Conservation (phyloP, 441 rosid species). For the Croton setiger region DNA sequence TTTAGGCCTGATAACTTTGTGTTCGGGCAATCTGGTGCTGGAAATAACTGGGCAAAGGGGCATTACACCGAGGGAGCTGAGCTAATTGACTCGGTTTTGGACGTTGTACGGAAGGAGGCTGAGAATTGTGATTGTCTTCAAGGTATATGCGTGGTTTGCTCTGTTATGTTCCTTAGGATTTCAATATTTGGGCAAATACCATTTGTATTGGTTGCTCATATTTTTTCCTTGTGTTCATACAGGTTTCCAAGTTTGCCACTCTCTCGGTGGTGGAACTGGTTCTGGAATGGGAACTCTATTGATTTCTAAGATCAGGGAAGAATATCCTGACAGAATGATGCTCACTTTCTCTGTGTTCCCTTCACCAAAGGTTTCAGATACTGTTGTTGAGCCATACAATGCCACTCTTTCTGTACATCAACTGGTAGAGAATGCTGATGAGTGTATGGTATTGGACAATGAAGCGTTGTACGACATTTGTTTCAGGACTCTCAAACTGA, state of each 20-base stretch:
- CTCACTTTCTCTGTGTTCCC: slow-evolving; percentile 27
- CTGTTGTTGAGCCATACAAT: slow-evolving; percentile 37
- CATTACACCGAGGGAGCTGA: slow-evolving; percentile 35
- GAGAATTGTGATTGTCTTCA: slow-evolving; percentile 34
- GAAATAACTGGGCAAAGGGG: slow-evolving; percentile 32
- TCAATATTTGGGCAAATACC: background rate
- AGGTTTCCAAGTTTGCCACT: slow-evolving; percentile 44
- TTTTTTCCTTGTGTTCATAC: background rate
- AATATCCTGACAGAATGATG: slow-evolving; percentile 27
- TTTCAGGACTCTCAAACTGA: slow-evolving; percentile 26
- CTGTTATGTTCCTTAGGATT: too few species aligned
- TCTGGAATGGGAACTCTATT: slow-evolving; percentile 28
- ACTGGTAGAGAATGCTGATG: slow-evolving; percentile 35
- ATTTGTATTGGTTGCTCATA: background rate
- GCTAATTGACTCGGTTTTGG: slow-evolving; percentile 32
- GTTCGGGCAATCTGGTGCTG: slow-evolving; percentile 27
- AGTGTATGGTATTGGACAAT: slow-evolving; percentile 31
- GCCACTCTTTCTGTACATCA: slow-evolving; percentile 36
- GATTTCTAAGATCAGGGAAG: slow-evolving; percentile 28
- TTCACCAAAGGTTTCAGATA: slow-evolving; percentile 27
- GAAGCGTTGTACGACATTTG: slow-evolving; percentile 27
- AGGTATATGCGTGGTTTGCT: too few species aligned
- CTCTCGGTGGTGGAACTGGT: slow-evolving; percentile 43
- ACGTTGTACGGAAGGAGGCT: slow-evolving; percentile 32
- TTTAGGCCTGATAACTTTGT: slow-evolving; percentile 25